Percentiles rank a stretch among this genome's conserved stretches.
Conservation (phyloP, 1,139 yeast genomes). For the Suhomyces atakaporum region DNA sequence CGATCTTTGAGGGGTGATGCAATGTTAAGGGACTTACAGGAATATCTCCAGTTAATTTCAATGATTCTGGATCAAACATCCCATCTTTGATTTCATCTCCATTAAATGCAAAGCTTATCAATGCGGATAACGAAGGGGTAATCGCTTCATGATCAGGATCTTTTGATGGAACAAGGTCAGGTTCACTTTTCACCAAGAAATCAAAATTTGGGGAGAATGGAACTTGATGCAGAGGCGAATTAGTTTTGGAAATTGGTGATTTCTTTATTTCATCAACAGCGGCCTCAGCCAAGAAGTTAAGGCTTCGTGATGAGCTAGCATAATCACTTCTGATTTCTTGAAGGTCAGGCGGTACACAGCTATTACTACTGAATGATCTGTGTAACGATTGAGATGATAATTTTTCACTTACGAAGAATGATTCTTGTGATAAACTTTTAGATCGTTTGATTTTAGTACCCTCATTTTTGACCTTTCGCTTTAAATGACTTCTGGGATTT, state of each 20-base stretch:
- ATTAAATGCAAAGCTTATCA: slow-evolving; percentile 46
- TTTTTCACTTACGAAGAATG: not conserved
- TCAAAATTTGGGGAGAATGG: slow-evolving; percentile 25
- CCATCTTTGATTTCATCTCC: slow-evolving; percentile 20
- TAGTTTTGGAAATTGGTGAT: slow-evolving; percentile 14
- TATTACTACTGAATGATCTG: slow-evolving; percentile 18
- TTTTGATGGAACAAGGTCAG: not conserved
- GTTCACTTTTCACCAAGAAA: slow-evolving; percentile 11
- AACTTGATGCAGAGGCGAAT: slow-evolving; percentile 8
- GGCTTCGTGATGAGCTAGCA: slow-evolving; percentile 12
- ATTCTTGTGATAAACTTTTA: slow-evolving; percentile 7
- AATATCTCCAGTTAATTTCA: slow-evolving; percentile 19
- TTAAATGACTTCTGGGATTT: slow-evolving; percentile 37
- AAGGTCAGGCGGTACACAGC: slow-evolving; percentile 9
- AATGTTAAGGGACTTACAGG: slow-evolving; percentile 39
- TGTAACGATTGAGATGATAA: not conserved
- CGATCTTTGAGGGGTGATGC: not conserved
- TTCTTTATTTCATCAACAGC: slow-evolving; percentile 24
- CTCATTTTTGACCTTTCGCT: slow-evolving; percentile 11
- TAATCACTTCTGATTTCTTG: slow-evolving; percentile 16
- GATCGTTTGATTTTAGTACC: slow-evolving; percentile 2
- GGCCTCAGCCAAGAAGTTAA: slow-evolving; percentile 25
- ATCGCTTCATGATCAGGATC: slow-evolving; percentile 20
- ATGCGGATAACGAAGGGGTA: slow-evolving; percentile 48
- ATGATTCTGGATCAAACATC: slow-evolving; percentile 7